Evolutionary conservation across 2,329 filamentous ascomycete species (phyloP), one percentile per base, ranked within the genome.

Genomic region (Simplicillium sp.): DNA sequence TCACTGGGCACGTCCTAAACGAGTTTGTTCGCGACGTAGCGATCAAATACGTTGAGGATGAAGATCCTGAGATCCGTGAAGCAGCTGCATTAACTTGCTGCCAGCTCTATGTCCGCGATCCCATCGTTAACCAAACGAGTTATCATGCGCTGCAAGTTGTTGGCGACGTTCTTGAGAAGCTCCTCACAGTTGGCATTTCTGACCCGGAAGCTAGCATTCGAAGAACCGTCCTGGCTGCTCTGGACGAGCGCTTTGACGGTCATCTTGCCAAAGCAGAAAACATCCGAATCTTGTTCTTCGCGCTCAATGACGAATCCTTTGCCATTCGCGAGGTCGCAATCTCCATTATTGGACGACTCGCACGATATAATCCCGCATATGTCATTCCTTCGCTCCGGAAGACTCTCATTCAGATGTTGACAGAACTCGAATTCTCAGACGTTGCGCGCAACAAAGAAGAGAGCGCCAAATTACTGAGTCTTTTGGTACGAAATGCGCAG

Each of bases 11-110:
- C 54, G 84, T 96, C 13, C 68, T 99, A 13, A 99, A 99, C 54
- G 94, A 99, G 58, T 99, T 99, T 51, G 92, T 98, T 20, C 85
- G 92, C 17, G 92, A 99, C 57, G 92, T 98, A 38, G 92, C 94
- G 4, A 94, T 98, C 56, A 92, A 90, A 59, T 99, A 96, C 53
- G 90, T 98, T 34, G 90, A 98, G 51, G 92, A 94, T 48, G 90
- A 97, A 51, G 94, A 95, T 52, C 75, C 87, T 0, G 86, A 94
- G 48, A 96, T 95, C 38, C 80, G 92, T 44, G 90, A 95, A 61
- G 92, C 92, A 13, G 90, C 92, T 3, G 89, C 92, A 13, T 71
- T 99, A 46, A 99, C 94, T 5, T 97, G 92, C 63, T 99, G 94
- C 56, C 94, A 99, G 60, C 77, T 99, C 36, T 97, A 97, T 55